A percentile compares a stretch with the other conserved stretches of the same genome.
These are phyloP conservation scores for Daedaleopsis nitida DNA, from an alignment of 768 basidiomycete species.

Conservation along the genomic window DNA sequence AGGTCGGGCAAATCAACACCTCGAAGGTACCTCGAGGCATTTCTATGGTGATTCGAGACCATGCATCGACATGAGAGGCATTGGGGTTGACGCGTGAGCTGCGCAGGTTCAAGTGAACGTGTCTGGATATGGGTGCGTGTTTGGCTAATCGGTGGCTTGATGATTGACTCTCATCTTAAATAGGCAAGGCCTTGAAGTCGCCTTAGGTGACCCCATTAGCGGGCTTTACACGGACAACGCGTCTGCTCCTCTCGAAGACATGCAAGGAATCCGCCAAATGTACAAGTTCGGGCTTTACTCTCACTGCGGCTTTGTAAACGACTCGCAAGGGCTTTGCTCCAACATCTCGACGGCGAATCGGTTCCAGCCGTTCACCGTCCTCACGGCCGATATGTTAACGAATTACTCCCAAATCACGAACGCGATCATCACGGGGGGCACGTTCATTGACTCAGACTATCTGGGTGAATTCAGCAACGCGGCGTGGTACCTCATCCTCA, in stretches of 20 bases:
- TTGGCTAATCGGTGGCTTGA: neutral
- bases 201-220: constrained; percentile 58
- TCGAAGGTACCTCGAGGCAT: constrained; percentile 70
- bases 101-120: constrained; percentile 67
- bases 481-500: constrained; percentile 74
- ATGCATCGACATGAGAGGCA: constrained; percentile 20
- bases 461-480: constrained; percentile 64
- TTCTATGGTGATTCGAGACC: constrained; percentile 58
- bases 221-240: constrained; percentile 70
- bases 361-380: constrained; percentile 65
- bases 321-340: constrained; percentile 62
- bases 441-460: constrained; percentile 62
- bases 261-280: constrained; percentile 63
- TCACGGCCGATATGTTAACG: constrained; percentile 65
- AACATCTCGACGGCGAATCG: constrained; percentile 57
- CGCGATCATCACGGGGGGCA: constrained; percentile 50
- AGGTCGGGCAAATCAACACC: constrained; percentile 86
- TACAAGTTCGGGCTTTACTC: constrained; percentile 85
- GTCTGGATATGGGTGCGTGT: constrained; percentile 66
- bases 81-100: constrained; percentile 22
- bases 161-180: constrained; percentile 2
- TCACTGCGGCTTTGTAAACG: constrained; percentile 71
- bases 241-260: constrained; percentile 56
- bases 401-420: constrained; percentile 63
- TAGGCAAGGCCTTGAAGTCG: constrained; percentile 52